Base-by-base conservation (phyloP, 2,329 filamentous ascomycete genomes). In the Claviceps sp. region DNA sequence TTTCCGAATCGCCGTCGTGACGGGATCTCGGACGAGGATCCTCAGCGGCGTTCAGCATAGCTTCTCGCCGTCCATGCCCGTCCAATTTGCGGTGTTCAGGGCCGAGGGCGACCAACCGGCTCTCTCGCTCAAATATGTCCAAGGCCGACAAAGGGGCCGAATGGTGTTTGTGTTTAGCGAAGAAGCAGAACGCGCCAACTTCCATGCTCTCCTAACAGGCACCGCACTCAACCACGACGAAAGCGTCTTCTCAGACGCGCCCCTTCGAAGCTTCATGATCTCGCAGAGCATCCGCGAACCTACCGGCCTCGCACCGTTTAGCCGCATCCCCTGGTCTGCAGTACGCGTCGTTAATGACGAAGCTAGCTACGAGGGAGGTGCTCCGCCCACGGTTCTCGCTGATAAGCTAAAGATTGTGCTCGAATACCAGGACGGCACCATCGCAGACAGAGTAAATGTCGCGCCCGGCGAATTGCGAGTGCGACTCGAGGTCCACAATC, bases 381-480 rank as follows among this genome's bases (percentile, higher is more conserved):
- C 75, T 38, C 73, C 81, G 1, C 77, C 79, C 2, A 88, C 85
- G 0, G 82, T 94, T 30, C 74, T 90, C 50, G 87, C 88, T 0
- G 85, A 93, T 60, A 79, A 78, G 58, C 70, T 95, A 55, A 80
- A 89, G 30, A 75, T 94, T 17, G 77, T 94, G 50, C 74, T 87
- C 37, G 82, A 89, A 53, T 87, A 85, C 57, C 80, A 85, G 55
- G 81, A 84, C 58, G 87, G 89, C 48, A 87, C 83, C 43, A 73
- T 94, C 16, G 88, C 87, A 2, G 90, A 96, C 67, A 80, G 89
- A 40, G 75, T 95, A 62, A 95, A 95, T 59, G 74, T 94, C 60
- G 83, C 76, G 2, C 83, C 84, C 11, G 85, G 85, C n/a, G 85
- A 89, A 66, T 64, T 89, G 58, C 80, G 80, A 59, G 65, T 89